Percentiles rank a stretch among this genome's conserved stretches.
Evolutionary conservation across 257 asterid species (phyloP).

Genomic region (Agastache rugosa): DNA sequence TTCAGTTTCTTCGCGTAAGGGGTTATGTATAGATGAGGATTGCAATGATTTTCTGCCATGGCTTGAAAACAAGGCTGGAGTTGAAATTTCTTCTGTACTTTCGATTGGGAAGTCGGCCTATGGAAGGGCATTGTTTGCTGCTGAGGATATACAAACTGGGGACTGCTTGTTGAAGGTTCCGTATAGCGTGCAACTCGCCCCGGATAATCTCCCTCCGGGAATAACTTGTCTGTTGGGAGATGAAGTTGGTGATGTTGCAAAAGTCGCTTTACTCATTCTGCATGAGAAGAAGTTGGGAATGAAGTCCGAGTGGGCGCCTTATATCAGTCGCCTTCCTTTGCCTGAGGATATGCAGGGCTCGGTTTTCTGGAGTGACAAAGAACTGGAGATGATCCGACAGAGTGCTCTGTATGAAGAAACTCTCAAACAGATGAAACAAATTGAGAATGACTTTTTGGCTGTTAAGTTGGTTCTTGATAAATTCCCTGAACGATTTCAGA

Average conservation of each 20-base stretch:
- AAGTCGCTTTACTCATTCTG: conserved; percentile 75
- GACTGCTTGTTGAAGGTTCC: conserved; percentile 81
- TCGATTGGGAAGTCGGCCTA: conserved; percentile 62
- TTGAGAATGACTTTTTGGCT: conserved; percentile 60
- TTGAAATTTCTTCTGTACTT: conserved; percentile 62
- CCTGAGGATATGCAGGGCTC: conserved; percentile 69
- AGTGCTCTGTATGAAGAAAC: conserved; percentile 69
- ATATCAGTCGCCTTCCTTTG: conserved; percentile 62
- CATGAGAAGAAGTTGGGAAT: conserved; percentile 62
- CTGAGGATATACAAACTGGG: conserved; percentile 55
- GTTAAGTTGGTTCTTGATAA: conserved; percentile 52
- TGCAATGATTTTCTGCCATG: conserved; percentile 67
- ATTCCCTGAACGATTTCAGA: conserved; percentile 45
- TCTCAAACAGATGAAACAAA: conserved; percentile 55
- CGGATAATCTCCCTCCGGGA: conserved; percentile 69
- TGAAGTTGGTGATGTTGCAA: conserved; percentile 63
- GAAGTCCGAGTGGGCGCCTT: conserved; percentile 81
- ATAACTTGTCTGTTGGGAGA: conserved; percentile 57
- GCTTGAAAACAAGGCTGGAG: conserved; percentile 71
- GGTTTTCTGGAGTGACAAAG: conserved; percentile 71
- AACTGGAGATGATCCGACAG: conserved; percentile 66
- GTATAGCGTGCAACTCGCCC: conserved; percentile 62
- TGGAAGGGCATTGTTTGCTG: conserved; percentile 75
- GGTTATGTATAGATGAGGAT: conserved; percentile 43
- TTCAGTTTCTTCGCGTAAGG: conserved; percentile 31